phyloP scores from a whole-genome alignment of 2,329 filamentous ascomycete genomes.

The Colletotrichum sp. region DNA sequence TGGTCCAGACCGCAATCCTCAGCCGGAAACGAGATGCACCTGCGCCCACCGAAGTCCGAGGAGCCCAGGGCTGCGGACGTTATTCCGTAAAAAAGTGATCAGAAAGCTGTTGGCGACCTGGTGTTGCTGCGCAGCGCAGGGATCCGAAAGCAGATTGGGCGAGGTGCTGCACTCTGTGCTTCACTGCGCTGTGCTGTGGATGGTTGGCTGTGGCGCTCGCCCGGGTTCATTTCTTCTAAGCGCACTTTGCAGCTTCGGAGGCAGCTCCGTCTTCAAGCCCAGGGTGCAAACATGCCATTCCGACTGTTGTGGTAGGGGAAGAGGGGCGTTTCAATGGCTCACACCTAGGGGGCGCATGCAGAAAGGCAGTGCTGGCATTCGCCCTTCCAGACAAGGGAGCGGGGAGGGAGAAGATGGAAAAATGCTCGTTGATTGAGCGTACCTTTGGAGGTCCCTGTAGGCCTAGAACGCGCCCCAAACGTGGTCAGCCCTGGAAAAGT shows the following conservation, averaged over 20 bases:
- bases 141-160: background rate
- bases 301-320: conserved; percentile 5
- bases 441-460: conserved; percentile 41
- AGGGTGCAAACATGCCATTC: conserved; percentile 17
- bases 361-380: background rate
- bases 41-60: background rate
- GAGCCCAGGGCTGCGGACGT: background rate
- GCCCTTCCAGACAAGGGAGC: background rate
- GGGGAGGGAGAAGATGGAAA: background rate
- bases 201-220: background rate
- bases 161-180: background rate
- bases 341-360: conserved; percentile 2
- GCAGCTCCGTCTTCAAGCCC: conserved; percentile 8
- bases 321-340: background rate
- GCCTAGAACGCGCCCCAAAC: conserved; percentile 33
- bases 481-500: conserved; percentile 19
- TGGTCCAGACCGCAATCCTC: background rate
- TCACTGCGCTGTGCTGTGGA: background rate
- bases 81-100: background rate
- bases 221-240: background rate
- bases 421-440: conserved; percentile 11
- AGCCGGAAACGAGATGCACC: background rate
- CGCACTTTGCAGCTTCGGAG: conserved; percentile 2
- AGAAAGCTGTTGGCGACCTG: background rate
- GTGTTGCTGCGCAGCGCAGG: background rate